Percentiles rank a stretch among this genome's conserved stretches.
Conservation (phyloP, 1,284 basidiomycete genomes). For the Ceratobasidium sp. region DNA sequence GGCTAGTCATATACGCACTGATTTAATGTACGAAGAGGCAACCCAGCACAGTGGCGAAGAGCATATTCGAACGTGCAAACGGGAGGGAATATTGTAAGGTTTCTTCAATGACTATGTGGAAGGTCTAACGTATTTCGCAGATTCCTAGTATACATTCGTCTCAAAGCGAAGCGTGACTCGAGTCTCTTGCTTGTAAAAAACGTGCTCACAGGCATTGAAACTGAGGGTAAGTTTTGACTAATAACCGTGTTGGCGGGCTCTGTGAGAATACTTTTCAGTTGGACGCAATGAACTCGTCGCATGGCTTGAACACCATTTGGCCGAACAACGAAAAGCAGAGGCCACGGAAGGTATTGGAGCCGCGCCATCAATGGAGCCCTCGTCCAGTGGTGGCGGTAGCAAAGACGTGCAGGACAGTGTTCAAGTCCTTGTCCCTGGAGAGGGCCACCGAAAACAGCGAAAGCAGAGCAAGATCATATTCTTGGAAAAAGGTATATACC, state of each 20-base stretch:
- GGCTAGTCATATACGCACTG: conserved; percentile 82
- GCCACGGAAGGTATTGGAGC: conserved; percentile 59
- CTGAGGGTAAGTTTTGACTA: conserved; percentile 61
- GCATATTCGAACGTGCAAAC: conserved; percentile 67
- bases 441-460: conserved; percentile 66
- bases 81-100: conserved; percentile 79
- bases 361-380: background rate
- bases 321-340: conserved; percentile 63
- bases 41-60: conserved; percentile 67
- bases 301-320: conserved; percentile 77
- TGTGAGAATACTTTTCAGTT: conserved; percentile 55
- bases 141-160: conserved; percentile 70
- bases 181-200: conserved; percentile 76
- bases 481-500: conserved; percentile 63
- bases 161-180: conserved; percentile 63
- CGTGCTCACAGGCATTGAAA: conserved; percentile 74
- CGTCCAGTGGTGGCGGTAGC: background rate
- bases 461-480: conserved; percentile 74
- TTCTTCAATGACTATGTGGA: background rate
- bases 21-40: conserved; percentile 83
- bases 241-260: background rate
- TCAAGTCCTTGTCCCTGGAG: conserved; percentile 66
- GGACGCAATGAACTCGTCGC: conserved; percentile 72
- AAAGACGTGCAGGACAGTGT: conserved; percentile 56
- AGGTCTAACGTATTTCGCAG: conserved; percentile 46